Conservation (phyloP, 1,139 yeast genomes). For the Spencermartinsiella ligniputridi region DNA sequence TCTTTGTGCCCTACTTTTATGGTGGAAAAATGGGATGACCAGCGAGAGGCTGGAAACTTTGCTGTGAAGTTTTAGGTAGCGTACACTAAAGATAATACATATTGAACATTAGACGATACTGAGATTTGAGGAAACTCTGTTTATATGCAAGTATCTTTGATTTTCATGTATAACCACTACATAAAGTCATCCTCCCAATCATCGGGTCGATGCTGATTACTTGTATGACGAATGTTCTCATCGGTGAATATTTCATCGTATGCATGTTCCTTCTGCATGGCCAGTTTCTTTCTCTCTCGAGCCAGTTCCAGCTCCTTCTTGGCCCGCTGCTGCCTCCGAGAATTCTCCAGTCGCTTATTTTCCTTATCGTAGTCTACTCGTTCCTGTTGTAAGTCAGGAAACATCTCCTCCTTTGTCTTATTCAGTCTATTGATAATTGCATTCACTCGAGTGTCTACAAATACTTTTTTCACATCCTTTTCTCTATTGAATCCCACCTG, state of each 20-base stretch:
- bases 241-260: conserved; percentile 57
- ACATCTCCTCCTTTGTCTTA: conserved; percentile 60
- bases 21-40: conserved; percentile 96
- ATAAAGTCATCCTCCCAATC: conserved; percentile 68
- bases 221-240: conserved; percentile 44
- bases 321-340: conserved; percentile 30
- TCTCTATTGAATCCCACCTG: conserved; percentile 70
- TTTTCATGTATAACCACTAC: no score
- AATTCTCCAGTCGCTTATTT: conserved; percentile 34
- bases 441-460: conserved; percentile 57
- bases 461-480: conserved; percentile 50
- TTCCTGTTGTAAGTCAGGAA: conserved; percentile 45
- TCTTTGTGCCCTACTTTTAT: conserved; percentile 90
- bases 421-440: conserved; percentile 59
- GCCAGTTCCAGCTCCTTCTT: conserved; percentile 27
- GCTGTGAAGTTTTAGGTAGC: conserved; percentile 49
- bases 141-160: no score
- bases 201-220: conserved; percentile 52
- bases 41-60: conserved; percentile 71
- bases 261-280: conserved; percentile 39
- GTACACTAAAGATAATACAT: no score
- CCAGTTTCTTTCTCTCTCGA: conserved; percentile 30
- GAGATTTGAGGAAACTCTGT: no score
- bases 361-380: conserved; percentile 37
- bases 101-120: no score